These are phyloP conservation scores for Plenodomus tracheiphilus DNA, from an alignment of 2,329 filamentous ascomycete species.

Conservation along the genomic window DNA sequence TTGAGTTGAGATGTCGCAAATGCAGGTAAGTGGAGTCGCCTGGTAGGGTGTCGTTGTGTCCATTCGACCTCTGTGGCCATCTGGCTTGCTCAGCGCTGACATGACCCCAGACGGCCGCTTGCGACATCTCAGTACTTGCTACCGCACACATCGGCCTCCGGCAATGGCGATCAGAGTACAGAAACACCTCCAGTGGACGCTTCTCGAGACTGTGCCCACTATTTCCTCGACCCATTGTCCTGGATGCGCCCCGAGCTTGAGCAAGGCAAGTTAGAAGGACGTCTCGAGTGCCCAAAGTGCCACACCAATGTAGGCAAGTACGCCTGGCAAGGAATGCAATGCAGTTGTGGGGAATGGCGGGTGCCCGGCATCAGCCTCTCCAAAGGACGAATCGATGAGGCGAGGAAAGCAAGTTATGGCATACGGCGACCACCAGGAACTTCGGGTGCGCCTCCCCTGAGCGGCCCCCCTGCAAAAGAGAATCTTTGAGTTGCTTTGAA, in stretches of 20 bases:
- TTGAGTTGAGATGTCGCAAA: constrained; percentile 84
- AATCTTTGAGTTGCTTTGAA: neutral
- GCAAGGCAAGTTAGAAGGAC: constrained; percentile 78
- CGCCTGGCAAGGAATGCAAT: constrained; percentile 93
- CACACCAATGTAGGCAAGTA: constrained; percentile 86
- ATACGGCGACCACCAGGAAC: constrained; percentile 42
- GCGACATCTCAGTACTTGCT: constrained; percentile 70
- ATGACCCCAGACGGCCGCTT: constrained; percentile 55
- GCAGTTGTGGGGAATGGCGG: constrained; percentile 88
- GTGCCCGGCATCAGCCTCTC: constrained; percentile 88
- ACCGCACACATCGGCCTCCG: constrained; percentile 56
- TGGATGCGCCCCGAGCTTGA: constrained; percentile 95
- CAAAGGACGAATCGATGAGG: constrained; percentile 79
- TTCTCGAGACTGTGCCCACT: constrained; percentile 69
- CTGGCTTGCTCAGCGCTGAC: constrained; percentile 31
- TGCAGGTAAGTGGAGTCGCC: constrained; percentile 65
- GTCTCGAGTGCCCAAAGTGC: constrained; percentile 85
- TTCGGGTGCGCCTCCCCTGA: constrained; percentile 8
- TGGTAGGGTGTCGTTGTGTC: constrained; percentile 8
- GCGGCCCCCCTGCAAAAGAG: neutral
- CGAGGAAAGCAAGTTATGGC: constrained; percentile 38
- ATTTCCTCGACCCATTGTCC: constrained; percentile 87
- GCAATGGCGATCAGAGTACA: constrained; percentile 12
- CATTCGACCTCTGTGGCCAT: constrained; percentile 10
- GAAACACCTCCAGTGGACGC: constrained; percentile 10